phyloP scores from a whole-genome alignment of 1,284 basidiomycete genomes.

The Limonomyces culmigenus region DNA sequence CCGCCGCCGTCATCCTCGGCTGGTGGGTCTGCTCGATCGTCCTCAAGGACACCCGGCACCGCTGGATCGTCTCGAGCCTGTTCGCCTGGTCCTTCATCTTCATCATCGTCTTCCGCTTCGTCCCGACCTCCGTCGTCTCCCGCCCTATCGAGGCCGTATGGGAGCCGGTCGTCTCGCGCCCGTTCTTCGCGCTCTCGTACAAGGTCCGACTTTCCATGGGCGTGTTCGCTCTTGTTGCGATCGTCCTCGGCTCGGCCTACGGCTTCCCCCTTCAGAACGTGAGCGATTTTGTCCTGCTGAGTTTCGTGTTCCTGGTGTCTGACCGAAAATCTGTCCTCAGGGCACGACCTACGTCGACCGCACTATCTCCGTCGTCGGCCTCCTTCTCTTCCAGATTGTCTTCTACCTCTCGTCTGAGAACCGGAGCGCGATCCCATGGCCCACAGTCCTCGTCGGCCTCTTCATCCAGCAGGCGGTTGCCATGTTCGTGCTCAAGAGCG shows the following conservation, averaged over 20 bases:
- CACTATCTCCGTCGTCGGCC: slow-evolving; percentile 65
- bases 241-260: slow-evolving; percentile 71
- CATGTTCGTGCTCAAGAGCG: slow-evolving; percentile 71
- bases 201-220: slow-evolving; percentile 40
- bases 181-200: slow-evolving; percentile 54
- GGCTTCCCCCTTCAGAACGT: slow-evolving; percentile 52
- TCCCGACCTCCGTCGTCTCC: slow-evolving; percentile 51
- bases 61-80: slow-evolving; percentile 68
- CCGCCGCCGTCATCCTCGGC: slow-evolving; percentile 46
- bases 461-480: slow-evolving; percentile 73
- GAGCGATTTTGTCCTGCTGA: slow-evolving; percentile 9
- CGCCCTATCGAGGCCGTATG: slow-evolving; percentile 51
- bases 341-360: slow-evolving; percentile 57
- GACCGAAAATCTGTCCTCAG: slow-evolving; percentile 17
- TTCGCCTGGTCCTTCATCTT: slow-evolving; percentile 68
- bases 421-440: slow-evolving; percentile 54
- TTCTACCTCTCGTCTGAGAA: slow-evolving; percentile 51
- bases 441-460: slow-evolving; percentile 72
- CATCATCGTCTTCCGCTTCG: slow-evolving; percentile 64
- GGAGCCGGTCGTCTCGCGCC: slow-evolving; percentile 42
- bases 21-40: slow-evolving; percentile 72
- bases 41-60: slow-evolving; percentile 46
- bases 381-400: slow-evolving; percentile 58
- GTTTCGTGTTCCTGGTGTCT: neutral
- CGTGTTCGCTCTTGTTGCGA: slow-evolving; percentile 55